Percentiles rank a stretch among this genome's conserved stretches.
phyloP scores from a whole-genome alignment of 495 filamentous ascomycete genomes.

The Penicillium fimorum region DNA sequence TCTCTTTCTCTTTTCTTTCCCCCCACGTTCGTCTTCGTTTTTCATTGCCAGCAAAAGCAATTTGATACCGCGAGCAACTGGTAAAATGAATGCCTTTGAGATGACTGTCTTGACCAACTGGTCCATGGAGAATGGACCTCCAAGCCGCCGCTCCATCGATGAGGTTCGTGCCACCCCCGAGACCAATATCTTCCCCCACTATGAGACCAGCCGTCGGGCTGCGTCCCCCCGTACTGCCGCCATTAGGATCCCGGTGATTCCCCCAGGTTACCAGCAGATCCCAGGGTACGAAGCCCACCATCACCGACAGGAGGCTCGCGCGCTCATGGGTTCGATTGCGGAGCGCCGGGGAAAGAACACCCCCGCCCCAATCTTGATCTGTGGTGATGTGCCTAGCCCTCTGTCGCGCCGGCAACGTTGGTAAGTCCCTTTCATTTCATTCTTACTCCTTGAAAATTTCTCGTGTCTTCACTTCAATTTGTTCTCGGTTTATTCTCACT shows the following conservation, averaged over 20 bases:
- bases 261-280: not conserved
- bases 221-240: not conserved
- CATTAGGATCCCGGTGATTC: slow-evolving; percentile 2
- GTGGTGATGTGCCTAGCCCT: not conserved
- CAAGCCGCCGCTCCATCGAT: not conserved
- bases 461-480: not conserved
- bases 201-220: not conserved
- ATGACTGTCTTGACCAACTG: not conserved
- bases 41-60: not conserved
- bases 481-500: not conserved
- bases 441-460: not conserved
- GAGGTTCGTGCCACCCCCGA: not conserved
- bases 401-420: not conserved
- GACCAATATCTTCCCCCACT: not conserved
- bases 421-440: not conserved
- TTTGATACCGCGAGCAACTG: not conserved
- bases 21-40: not conserved
- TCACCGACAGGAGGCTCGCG: slow-evolving; percentile 4
- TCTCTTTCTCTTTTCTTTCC: not conserved
- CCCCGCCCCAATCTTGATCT: not conserved
- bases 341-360: not conserved
- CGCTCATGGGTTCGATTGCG: slow-evolving; percentile 2
- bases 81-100: not conserved
- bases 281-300: not conserved
- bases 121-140: not conserved